Evolutionary conservation across 176 grass and related monocot species (phyloP).

Genomic region (Leersia perrieri): DNA sequence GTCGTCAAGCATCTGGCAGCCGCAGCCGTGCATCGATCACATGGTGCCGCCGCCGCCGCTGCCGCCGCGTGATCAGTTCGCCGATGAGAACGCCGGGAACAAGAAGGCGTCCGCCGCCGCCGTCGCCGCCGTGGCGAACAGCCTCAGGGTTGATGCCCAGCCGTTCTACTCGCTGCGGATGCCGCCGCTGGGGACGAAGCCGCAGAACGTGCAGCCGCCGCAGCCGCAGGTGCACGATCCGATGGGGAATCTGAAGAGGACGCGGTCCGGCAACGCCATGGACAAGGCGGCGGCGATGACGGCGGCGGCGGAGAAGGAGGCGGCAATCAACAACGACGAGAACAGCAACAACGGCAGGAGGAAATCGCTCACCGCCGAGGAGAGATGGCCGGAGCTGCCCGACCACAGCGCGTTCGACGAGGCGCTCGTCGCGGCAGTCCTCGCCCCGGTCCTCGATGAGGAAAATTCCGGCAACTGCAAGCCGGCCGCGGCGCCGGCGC

Average conservation of each 20-base stretch:
- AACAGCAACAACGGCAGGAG: constrained; percentile 42
- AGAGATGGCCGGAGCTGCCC: constrained; percentile 85
- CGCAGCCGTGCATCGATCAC: constrained; percentile 80
- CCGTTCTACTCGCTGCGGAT: constrained; percentile 73
- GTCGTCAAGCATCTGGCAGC: constrained; percentile 85
- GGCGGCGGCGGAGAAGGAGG: too few species aligned
- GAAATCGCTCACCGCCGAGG: constrained; percentile 61
- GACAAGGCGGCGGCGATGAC: constrained; percentile 46
- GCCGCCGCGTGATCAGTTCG: constrained; percentile 44
- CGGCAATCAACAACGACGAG: constrained; percentile 19
- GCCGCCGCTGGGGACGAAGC: constrained; percentile 37
- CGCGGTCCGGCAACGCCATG: constrained; percentile 51
- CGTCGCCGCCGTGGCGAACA: constrained; percentile 27
- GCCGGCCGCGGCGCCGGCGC: not conserved
- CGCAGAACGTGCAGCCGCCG: constrained; percentile 4
- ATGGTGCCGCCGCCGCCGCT: constrained; percentile 27
- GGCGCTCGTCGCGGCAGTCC: constrained; percentile 60
- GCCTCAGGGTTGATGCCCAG: constrained; percentile 70
- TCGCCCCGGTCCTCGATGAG: constrained; percentile 55
- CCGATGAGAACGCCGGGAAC: constrained; percentile 54
- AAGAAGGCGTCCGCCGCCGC: constrained; percentile 5
- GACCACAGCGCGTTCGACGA: constrained; percentile 79
- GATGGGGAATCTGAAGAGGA: constrained; percentile 85
- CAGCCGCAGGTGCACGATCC: constrained; percentile 41
- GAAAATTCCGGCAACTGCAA: constrained; percentile 22